Conservation (phyloP, 441 rosid species). For the Croton setiger region DNA sequence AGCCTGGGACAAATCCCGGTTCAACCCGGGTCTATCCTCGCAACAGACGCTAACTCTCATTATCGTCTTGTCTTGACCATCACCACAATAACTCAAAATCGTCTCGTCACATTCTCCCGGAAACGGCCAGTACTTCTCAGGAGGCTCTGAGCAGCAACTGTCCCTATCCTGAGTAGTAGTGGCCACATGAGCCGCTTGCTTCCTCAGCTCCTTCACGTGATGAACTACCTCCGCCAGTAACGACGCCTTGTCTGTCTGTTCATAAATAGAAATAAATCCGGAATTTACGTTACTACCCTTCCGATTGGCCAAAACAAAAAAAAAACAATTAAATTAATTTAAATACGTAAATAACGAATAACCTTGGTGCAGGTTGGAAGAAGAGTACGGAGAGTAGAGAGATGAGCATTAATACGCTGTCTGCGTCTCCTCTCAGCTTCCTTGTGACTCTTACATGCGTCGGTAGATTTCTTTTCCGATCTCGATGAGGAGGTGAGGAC, state of each 20-base stretch:
- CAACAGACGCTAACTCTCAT: slow-evolving; percentile 44
- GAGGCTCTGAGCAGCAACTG: slow-evolving; percentile 15
- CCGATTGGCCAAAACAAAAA: no score
- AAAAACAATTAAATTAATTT: no score
- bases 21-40: slow-evolving; percentile 51
- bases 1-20: slow-evolving; percentile 38
- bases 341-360: background rate
- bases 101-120: slow-evolving; percentile 50
- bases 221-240: slow-evolving; percentile 83
- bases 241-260: slow-evolving; percentile 84
- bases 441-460: slow-evolving; percentile 47
- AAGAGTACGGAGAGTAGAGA: slow-evolving; percentile 56
- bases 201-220: slow-evolving; percentile 55
- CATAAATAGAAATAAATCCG: background rate
- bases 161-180: slow-evolving; percentile 3
- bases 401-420: slow-evolving; percentile 56
- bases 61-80: slow-evolving; percentile 15
- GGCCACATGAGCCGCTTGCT: slow-evolving; percentile 39
- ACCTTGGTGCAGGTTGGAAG: slow-evolving; percentile 49
- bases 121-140: slow-evolving; percentile 24
- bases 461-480: slow-evolving; percentile 27
- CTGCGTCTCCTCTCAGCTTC: slow-evolving; percentile 64
- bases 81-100: slow-evolving; percentile 27
- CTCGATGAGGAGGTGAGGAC: slow-evolving; percentile 18
- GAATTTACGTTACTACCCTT: background rate